Base-by-base conservation (phyloP, 306 rosid species). In the Lathyrus oleraceus region DNA sequence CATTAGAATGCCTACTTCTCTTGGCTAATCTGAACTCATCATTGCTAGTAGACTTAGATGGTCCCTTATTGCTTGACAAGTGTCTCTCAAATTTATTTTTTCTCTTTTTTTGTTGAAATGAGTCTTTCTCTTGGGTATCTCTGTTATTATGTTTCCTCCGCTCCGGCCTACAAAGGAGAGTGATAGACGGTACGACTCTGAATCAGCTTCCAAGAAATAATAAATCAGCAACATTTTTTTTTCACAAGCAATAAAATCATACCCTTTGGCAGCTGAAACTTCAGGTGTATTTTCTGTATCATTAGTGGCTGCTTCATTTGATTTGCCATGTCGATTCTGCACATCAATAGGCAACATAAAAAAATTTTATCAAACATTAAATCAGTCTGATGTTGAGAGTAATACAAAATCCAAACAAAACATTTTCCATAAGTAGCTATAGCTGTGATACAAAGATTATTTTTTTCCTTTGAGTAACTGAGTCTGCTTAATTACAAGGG, bases 311-410 rank as follows among this genome's bases (percentile, higher is more conserved):
- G 70, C 77, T 63, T 76, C 89, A 70, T 75, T 81, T 53, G 82
- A 66, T 81, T 85, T 87, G 65, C 78, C 85, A 76, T 81, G 97
- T 70, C 96, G 97, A 78, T 83, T 90, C 98, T 90, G 90, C 83
- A 79, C 30, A 47, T 53, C 43, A 64, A 73, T 11, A 53, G 20
- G 20, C 35, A 74, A 40, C 21, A 53, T 15, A 48, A 76, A 68
- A 65, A 27, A 48, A 65, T 61, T 20, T 61, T 20, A 52, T 67
- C 54, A 52, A 16, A 48, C n/a, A 53, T 4, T 36, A 49, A 38
- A 77, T 51, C 35, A 45, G 60, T 65, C 64, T 61, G 53, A 38
- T 49, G 20, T 16, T 44, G 25, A 56, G 72, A 69, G 59, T 39
- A 71, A 71, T 42, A 23, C 6, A n/a, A 5, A 68, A 57, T 65